phyloP scores from a whole-genome alignment of 2,329 filamentous ascomycete species.

The Monilinia polystroma region DNA sequence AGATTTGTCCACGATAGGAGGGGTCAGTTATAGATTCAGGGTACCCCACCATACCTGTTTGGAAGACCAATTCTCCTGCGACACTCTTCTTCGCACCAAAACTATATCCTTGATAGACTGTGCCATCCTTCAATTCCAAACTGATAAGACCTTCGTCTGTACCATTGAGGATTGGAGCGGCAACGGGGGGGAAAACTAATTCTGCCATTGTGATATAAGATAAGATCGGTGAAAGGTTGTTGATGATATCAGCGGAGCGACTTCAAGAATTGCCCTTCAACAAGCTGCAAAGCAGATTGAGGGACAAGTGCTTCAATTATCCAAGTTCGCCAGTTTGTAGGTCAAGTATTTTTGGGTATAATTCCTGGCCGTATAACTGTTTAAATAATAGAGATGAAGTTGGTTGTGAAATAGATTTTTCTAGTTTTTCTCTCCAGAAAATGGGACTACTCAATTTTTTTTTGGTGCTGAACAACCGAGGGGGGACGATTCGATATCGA shows the following conservation, averaged over 20 bases:
- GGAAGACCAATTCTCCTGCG: constrained; percentile 96
- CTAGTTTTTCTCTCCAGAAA: neutral
- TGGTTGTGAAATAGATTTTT: constrained; percentile 8
- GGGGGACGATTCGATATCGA: constrained; percentile 2
- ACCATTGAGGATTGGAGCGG: constrained; percentile 30
- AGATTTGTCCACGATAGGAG: constrained; percentile 87
- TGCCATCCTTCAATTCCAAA: constrained; percentile 91
- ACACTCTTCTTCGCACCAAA: constrained; percentile 95
- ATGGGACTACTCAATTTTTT: constrained; percentile 4
- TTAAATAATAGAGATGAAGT: constrained; percentile 2
- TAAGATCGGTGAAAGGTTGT: neutral
- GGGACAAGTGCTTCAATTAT: constrained; percentile 22
- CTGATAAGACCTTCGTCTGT: constrained; percentile 65
- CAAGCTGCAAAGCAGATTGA: constrained; percentile 29
- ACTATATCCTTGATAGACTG: constrained; percentile 89
- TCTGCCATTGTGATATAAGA: constrained; percentile 25
- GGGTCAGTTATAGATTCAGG: constrained; percentile 89
- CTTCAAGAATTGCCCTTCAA: constrained; percentile 24
- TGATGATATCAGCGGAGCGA: constrained; percentile 6
- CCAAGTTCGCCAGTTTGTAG: constrained; percentile 19
- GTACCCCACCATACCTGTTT: constrained; percentile 99
- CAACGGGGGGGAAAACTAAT: constrained; percentile 31
- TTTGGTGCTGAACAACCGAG: constrained; percentile 14
- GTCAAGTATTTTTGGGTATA: neutral
- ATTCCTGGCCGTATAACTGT: neutral